phyloP scores from a whole-genome alignment of 2,329 filamentous ascomycete genomes.

The Colletotrichum kahawae region DNA sequence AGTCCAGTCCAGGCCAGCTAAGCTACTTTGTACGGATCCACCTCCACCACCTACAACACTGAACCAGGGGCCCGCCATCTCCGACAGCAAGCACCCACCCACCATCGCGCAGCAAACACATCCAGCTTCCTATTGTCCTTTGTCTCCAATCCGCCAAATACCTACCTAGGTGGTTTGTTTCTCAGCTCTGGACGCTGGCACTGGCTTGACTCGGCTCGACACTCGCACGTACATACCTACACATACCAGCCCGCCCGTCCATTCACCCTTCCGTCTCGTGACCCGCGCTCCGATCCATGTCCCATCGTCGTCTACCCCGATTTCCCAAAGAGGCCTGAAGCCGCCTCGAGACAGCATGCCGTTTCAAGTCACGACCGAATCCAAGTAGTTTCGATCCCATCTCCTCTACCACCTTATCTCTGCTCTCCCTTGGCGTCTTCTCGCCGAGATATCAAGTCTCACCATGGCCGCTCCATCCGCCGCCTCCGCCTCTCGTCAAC shows the following conservation, averaged over 20 bases:
- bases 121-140: not conserved
- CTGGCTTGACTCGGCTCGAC: not conserved
- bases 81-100: not conserved
- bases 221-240: not conserved
- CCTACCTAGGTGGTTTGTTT: not conserved
- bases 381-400: constrained; percentile 15
- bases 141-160: not conserved
- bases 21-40: not conserved
- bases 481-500: constrained; percentile 1
- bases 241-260: not conserved
- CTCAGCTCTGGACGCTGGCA: not conserved
- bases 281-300: constrained; percentile 1
- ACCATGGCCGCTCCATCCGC: constrained; percentile 8
- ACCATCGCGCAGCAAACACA: not conserved
- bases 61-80: not conserved
- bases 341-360: constrained; percentile 21
- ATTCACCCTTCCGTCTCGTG: not conserved
- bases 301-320: not conserved
- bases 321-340: constrained; percentile 18
- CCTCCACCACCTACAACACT: not conserved
- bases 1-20: not conserved
- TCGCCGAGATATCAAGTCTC: not conserved
- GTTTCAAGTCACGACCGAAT: constrained; percentile 17
- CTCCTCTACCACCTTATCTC: not conserved
- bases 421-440: not conserved